Conservation (phyloP, 352 stramenopile species). For the Phytophthora pini region DNA sequence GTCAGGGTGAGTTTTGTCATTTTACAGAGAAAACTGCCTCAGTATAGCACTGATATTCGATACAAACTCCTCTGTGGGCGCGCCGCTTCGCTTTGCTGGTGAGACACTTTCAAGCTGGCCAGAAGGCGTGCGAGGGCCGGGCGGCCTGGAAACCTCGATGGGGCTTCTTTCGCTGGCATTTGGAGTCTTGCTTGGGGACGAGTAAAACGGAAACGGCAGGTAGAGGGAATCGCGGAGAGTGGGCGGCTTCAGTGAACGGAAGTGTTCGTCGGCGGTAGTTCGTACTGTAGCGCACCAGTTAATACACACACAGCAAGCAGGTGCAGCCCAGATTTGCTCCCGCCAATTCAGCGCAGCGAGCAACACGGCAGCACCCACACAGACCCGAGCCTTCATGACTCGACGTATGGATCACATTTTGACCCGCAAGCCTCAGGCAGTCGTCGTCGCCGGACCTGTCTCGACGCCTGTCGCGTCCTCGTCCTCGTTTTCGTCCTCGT, state of each 20-base stretch:
- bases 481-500: constrained; percentile 9
- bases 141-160: constrained; percentile 24
- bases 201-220: constrained; percentile 32
- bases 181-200: constrained; percentile 36
- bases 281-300: constrained; percentile 17
- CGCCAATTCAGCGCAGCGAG: background rate
- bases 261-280: constrained; percentile 14
- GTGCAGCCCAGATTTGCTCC: constrained; percentile 34
- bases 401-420: constrained; percentile 42
- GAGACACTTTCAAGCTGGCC: constrained; percentile 43
- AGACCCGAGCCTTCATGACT: constrained; percentile 32
- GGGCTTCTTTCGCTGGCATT: constrained; percentile 24
- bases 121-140: constrained; percentile 37
- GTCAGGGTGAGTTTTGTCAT: constrained; percentile 1
- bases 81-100: constrained; percentile 36
- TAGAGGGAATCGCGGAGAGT: constrained; percentile 13
- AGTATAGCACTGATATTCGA: too few species aligned
- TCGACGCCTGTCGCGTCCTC: constrained; percentile 16
- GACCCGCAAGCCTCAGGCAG: constrained; percentile 23
- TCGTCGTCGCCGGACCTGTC: constrained; percentile 11
- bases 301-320: constrained; percentile 18
- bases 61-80: background rate
- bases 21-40: background rate
- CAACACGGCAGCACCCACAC: constrained; percentile 8
- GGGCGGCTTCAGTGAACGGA: constrained; percentile 15